Evolutionary conservation across 2,329 filamentous ascomycete species (phyloP).

Genomic region (Botrytis porri): DNA sequence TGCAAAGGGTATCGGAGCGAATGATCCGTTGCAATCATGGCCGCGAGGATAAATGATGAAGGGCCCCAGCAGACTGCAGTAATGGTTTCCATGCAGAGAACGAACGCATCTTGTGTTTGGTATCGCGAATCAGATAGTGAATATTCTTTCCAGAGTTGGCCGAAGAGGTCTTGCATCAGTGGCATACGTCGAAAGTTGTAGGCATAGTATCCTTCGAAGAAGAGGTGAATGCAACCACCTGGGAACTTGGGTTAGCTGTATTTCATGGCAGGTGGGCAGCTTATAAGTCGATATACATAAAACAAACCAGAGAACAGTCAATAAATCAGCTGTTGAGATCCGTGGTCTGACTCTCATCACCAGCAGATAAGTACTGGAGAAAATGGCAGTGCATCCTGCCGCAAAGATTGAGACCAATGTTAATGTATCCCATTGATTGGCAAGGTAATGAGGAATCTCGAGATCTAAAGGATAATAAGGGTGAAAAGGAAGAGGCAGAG

Average conservation of each 20-base stretch:
- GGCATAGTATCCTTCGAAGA: slow-evolving; percentile 46
- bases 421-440: background rate
- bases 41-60: background rate
- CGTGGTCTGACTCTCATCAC: background rate
- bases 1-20: background rate
- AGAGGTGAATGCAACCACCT: slow-evolving; percentile 37
- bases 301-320: background rate
- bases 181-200: slow-evolving; percentile 45
- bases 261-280: background rate
- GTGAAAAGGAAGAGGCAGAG: background rate
- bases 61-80: slow-evolving; percentile 41
- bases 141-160: slow-evolving; percentile 59
- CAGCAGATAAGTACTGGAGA: background rate
- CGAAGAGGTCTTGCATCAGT: slow-evolving; percentile 44
- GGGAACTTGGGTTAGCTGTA: background rate
- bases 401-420: background rate
- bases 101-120: slow-evolving; percentile 49
- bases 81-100: slow-evolving; percentile 53
- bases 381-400: background rate
- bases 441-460: background rate
- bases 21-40: background rate
- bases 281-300: background rate
- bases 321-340: background rate
- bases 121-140: slow-evolving; percentile 55
- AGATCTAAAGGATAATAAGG: background rate